Percentiles rank a stretch among this genome's conserved stretches.
Evolutionary conservation across 192 early-diverging fungal genomes (phyloP).

Genomic region (Chytriomyces sp.): DNA sequence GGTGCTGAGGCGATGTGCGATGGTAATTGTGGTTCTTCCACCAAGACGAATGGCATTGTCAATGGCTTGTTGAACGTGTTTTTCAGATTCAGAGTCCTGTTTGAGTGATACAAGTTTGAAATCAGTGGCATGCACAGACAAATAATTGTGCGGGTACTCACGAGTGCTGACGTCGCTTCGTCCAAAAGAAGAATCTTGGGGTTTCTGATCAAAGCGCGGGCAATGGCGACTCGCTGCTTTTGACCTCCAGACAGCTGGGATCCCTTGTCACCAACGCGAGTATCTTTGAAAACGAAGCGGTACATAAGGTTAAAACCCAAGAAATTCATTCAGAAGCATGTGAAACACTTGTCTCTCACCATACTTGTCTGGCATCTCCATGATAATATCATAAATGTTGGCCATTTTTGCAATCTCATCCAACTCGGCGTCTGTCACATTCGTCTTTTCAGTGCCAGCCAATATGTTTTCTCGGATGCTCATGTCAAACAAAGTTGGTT

Average conservation of each 20-base stretch:
- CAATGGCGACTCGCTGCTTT: slow-evolving; percentile 49
- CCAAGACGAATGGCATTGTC: slow-evolving; percentile 59
- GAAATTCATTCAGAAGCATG: background rate
- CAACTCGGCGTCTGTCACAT: slow-evolving; percentile 62
- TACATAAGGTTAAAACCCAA: background rate
- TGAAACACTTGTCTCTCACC: slow-evolving; percentile 35
- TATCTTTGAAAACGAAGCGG: slow-evolving; percentile 45
- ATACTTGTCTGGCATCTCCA: slow-evolving; percentile 73
- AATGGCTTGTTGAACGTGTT: slow-evolving; percentile 70
- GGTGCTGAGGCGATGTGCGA: slow-evolving; percentile 73
- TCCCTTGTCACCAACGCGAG: slow-evolving; percentile 50
- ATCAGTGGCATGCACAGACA: background rate
- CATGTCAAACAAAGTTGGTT: slow-evolving; percentile 54
- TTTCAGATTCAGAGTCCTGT: slow-evolving; percentile 73
- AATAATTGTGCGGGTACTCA: background rate
- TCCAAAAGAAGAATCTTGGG: slow-evolving; percentile 49
- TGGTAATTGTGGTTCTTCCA: slow-evolving; percentile 75
- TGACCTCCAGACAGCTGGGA: slow-evolving; percentile 54
- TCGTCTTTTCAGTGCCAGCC: slow-evolving; percentile 18
- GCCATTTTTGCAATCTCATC: slow-evolving; percentile 73
- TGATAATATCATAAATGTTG: slow-evolving; percentile 73
- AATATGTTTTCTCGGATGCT: slow-evolving; percentile 52
- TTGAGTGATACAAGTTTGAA: slow-evolving; percentile 20
- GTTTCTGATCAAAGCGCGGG: slow-evolving; percentile 66
- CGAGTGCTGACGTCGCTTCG: slow-evolving; percentile 54